Percentiles rank a stretch among this genome's conserved stretches.
These are phyloP conservation scores for Erodium maritimum DNA, from an alignment of 345 rosid genomes.

Conservation along the genomic window DNA sequence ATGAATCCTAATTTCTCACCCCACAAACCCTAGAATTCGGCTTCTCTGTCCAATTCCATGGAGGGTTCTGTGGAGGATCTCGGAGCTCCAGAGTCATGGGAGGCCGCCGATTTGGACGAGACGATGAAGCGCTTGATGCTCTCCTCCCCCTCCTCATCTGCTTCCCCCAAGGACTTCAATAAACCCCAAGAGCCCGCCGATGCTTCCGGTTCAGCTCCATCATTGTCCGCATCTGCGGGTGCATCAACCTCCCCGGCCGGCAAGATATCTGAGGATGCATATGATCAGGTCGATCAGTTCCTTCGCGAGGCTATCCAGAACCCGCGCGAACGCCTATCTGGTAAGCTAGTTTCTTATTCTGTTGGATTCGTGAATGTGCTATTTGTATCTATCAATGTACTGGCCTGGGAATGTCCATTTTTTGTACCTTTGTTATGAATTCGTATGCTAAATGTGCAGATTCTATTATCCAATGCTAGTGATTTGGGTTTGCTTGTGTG, in stretches of 20 bases:
- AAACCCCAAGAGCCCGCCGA: conserved; percentile 9
- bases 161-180: conserved; percentile 15
- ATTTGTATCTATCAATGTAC: not conserved
- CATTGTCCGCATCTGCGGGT: too few relatives aligned
- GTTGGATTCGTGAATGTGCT: too few relatives aligned
- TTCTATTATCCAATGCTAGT: too few relatives aligned
- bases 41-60: conserved; percentile 20
- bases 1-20: conserved; percentile 6
- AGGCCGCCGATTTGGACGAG: conserved; percentile 67
- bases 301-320: conserved; percentile 67
- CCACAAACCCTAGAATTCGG: conserved; percentile 7
- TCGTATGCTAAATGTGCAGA: too few relatives aligned
- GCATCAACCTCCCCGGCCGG: too few relatives aligned
- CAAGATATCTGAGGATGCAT: conserved; percentile 24
- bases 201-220: conserved; percentile 14
- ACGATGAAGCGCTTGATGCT: conserved; percentile 60
- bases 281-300: conserved; percentile 60
- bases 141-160: conserved; percentile 11
- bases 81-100: conserved; percentile 83
- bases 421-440: not conserved
- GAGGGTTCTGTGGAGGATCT: too few relatives aligned
- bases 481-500: too few relatives aligned
- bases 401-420: not conserved
- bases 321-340: conserved; percentile 69
- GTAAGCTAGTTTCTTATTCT: conserved; percentile 16